These are phyloP conservation scores for Candida coleopterorum DNA, from an alignment of 805 yeast species.

Conservation along the genomic window DNA sequence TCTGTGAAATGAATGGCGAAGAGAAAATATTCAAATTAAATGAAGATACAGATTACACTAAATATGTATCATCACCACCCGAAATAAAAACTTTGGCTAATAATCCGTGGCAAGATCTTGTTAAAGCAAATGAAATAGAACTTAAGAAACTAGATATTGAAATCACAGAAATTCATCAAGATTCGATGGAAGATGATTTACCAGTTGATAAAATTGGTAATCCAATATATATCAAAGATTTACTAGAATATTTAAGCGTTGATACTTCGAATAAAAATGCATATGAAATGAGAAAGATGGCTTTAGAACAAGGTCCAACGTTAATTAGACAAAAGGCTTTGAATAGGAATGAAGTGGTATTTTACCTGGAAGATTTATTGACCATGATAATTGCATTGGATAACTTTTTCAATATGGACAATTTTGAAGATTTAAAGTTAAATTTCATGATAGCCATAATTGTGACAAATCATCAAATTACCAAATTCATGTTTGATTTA, in stretches of 20 bases:
- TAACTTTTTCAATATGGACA: slow-evolving; percentile 50
- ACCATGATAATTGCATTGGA: slow-evolving; percentile 47
- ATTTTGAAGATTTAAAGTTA: slow-evolving; percentile 64
- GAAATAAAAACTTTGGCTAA: background rate
- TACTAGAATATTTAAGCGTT: slow-evolving; percentile 50
- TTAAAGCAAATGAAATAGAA: slow-evolving; percentile 11
- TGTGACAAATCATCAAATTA: slow-evolving; percentile 41
- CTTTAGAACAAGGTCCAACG: slow-evolving; percentile 49
- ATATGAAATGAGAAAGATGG: slow-evolving; percentile 45
- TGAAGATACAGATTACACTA: slow-evolving; percentile 20
- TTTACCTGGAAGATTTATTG: slow-evolving; percentile 53
- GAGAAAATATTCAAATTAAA: slow-evolving; percentile 30
- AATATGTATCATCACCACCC: slow-evolving; percentile 14
- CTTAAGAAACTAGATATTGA: background rate
- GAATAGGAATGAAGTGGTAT: slow-evolving; percentile 45
- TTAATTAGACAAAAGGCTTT: slow-evolving; percentile 57
- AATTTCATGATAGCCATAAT: slow-evolving; percentile 61
- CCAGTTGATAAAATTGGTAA: slow-evolving; percentile 34
- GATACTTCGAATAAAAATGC: slow-evolving; percentile 43
- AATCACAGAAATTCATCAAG: background rate
- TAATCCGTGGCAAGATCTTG: slow-evolving; percentile 18
- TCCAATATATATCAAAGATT: slow-evolving; percentile 72
- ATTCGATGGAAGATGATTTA: slow-evolving; percentile 8
- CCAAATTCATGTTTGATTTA: slow-evolving; percentile 43
- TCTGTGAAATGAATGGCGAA: slow-evolving; percentile 29